Conservation (phyloP, 139 green algal genomes). For the Chlamydomonas sp. region DNA sequence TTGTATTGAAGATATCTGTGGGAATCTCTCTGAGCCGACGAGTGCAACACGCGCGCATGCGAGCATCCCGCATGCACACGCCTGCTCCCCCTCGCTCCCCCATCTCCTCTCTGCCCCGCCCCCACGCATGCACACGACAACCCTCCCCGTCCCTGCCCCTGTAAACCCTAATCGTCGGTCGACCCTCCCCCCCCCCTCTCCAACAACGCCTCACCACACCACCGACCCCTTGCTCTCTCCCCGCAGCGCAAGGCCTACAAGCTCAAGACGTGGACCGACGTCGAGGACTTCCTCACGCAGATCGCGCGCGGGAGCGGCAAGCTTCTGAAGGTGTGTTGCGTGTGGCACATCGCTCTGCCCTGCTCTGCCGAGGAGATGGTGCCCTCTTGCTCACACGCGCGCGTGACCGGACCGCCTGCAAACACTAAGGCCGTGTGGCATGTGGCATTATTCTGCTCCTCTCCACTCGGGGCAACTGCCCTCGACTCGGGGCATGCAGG, state of each 20-base stretch:
- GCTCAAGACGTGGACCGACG: slow-evolving; percentile 70
- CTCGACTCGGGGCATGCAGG: no score
- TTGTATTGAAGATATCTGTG: slow-evolving; percentile 36
- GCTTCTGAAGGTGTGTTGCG: slow-evolving; percentile 57
- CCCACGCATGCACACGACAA: neutral
- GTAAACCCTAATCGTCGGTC: no score
- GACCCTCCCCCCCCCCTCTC: neutral
- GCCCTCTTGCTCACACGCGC: no score
- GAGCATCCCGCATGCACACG: neutral
- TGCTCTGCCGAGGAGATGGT: no score
- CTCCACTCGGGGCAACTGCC: no score
- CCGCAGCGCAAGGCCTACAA: slow-evolving; percentile 73
- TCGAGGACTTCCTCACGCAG: slow-evolving; percentile 88
- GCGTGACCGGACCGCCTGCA: no score
- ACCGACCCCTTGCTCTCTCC: neutral
- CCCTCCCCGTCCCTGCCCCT: slow-evolving; percentile 1
- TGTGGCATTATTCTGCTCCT: no score
- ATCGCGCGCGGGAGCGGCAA: slow-evolving; percentile 62
- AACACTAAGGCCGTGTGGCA: no score
- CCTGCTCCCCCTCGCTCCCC: neutral
- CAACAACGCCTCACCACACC: neutral
- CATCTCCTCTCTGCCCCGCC: neutral
- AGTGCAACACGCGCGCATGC: no score
- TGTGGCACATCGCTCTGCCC: no score
- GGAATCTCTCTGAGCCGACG: slow-evolving; percentile 61